These are phyloP conservation scores for Sicyos edulis DNA, from an alignment of 306 rosid genomes.

Conservation along the genomic window DNA sequence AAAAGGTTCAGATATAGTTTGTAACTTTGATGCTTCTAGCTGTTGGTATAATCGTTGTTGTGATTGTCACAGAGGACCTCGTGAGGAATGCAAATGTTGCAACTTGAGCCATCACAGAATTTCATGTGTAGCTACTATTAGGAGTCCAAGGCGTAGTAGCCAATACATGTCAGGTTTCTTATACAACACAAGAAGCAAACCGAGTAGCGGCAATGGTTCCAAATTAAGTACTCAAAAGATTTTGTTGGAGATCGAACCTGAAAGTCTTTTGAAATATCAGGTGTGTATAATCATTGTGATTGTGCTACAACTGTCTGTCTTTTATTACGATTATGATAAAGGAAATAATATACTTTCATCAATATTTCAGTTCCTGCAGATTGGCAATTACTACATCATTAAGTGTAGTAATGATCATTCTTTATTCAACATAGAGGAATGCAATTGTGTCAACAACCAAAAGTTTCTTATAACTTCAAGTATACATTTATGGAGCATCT, in stretches of 20 bases:
- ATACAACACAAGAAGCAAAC: slow-evolving; percentile 27
- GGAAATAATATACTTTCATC: slow-evolving; percentile 22
- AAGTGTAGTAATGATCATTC: slow-evolving; percentile 39
- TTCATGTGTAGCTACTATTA: slow-evolving; percentile 48
- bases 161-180: slow-evolving; percentile 40
- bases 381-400: slow-evolving; percentile 65
- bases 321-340: background rate
- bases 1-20: slow-evolving; percentile 25
- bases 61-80: slow-evolving; percentile 30
- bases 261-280: slow-evolving; percentile 55
- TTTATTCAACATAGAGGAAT: slow-evolving; percentile 36
- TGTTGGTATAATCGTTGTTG: slow-evolving; percentile 37
- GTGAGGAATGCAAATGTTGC: slow-evolving; percentile 27
- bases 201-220: slow-evolving; percentile 27
- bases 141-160: slow-evolving; percentile 31
- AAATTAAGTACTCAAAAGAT: slow-evolving; percentile 43
- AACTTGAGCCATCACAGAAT: slow-evolving; percentile 36
- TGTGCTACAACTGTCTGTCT: slow-evolving; percentile 7
- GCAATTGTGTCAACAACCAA: slow-evolving; percentile 26
- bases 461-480: slow-evolving; percentile 42
- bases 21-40: slow-evolving; percentile 30
- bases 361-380: slow-evolving; percentile 63
- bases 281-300: slow-evolving; percentile 33
- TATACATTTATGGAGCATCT: slow-evolving; percentile 56
- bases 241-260: slow-evolving; percentile 64